Evolutionary conservation across 1,284 basidiomycete species (phyloP).

Genomic region (Trametes versicolor): DNA sequence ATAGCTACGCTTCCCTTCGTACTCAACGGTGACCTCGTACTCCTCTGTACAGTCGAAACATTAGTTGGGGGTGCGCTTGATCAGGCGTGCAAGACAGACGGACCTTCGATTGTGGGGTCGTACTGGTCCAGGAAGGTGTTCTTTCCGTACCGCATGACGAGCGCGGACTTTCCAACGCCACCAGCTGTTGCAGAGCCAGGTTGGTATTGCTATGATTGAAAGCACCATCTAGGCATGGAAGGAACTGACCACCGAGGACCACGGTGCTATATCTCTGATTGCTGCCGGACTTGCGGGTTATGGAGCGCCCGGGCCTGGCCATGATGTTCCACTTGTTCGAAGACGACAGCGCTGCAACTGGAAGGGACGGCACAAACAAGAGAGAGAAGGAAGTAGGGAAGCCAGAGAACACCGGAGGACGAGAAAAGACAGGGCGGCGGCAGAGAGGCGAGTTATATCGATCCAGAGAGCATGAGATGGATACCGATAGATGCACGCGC

Average conservation of each 20-base stretch:
- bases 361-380: not conserved
- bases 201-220: slow-evolving; percentile 13
- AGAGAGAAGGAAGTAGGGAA: slow-evolving; percentile 1
- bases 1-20: slow-evolving; percentile 56
- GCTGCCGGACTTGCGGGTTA: slow-evolving; percentile 3
- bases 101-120: slow-evolving; percentile 87
- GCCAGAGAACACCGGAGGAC: slow-evolving; percentile 1
- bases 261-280: slow-evolving; percentile 80
- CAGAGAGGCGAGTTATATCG: slow-evolving; percentile 16
- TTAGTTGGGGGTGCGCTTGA: slow-evolving; percentile 5
- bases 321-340: slow-evolving; percentile 9
- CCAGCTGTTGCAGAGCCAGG: slow-evolving; percentile 59
- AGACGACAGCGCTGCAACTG: not conserved
- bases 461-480: slow-evolving; percentile 18
- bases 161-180: slow-evolving; percentile 86
- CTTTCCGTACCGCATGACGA: slow-evolving; percentile 76
- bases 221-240: not conserved
- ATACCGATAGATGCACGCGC: slow-evolving; percentile 15
- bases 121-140: slow-evolving; percentile 81
- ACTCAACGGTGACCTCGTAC: slow-evolving; percentile 67
- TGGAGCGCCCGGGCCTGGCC: slow-evolving; percentile 18
- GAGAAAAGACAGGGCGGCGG: slow-evolving; percentile 8
- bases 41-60: slow-evolving; percentile 58
- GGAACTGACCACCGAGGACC: slow-evolving; percentile 75
- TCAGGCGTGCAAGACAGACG: slow-evolving; percentile 11